Percentiles rank a stretch among this genome's conserved stretches.
Evolutionary conservation across 345 rosid genomes (phyloP).

Genomic region (Trapa bicornis): DNA sequence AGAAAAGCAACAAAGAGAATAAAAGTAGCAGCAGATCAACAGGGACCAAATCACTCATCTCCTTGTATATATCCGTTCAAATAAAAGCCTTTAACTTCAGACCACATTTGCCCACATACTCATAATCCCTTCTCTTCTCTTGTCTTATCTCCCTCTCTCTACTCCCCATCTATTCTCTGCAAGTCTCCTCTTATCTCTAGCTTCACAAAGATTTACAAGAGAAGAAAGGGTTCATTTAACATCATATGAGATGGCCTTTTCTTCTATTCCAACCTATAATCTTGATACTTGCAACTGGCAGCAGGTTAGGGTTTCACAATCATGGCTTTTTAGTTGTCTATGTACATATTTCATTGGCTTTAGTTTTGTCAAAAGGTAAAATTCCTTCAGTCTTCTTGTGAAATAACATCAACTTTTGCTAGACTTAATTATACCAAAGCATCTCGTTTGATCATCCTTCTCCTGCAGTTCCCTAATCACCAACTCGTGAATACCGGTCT

Average conservation of each 20-base stretch:
- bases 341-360: not conserved
- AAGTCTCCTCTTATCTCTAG: not conserved
- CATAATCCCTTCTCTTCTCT: not conserved
- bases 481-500: not conserved
- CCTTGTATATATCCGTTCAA: conserved; percentile 8
- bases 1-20: conserved; percentile 25
- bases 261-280: conserved; percentile 70
- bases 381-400: not conserved
- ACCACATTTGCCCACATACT: conserved; percentile 15
- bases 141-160: conserved; percentile 14
- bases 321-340: not conserved
- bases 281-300: conserved; percentile 98
- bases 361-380: not conserved
- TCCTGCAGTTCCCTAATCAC: not conserved
- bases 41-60: conserved; percentile 5
- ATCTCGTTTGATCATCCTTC: not conserved
- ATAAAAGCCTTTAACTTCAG: conserved; percentile 42
- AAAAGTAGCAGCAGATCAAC: conserved; percentile 30
- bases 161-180: not conserved
- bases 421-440: not conserved
- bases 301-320: conserved; percentile 8
- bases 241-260: conserved; percentile 49
- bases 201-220: not conserved
- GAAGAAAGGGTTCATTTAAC: not conserved
- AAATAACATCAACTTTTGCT: conserved; percentile 1